phyloP scores from a whole-genome alignment of 140 eudicot species.

The Stevia rebaudiana region DNA sequence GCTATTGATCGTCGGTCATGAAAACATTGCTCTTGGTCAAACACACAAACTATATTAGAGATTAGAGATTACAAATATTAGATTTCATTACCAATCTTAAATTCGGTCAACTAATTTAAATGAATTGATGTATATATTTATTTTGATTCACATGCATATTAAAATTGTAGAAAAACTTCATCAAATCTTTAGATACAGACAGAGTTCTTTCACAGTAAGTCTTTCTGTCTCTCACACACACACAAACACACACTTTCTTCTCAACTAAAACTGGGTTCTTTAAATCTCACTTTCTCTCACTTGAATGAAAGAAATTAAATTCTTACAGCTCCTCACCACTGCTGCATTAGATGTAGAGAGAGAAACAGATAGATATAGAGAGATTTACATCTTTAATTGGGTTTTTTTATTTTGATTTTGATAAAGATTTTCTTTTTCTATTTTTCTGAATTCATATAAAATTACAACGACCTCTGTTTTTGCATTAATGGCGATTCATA shows the following conservation, averaged over 20 bases:
- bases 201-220: not conserved
- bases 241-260: not conserved
- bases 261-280: slow-evolving; percentile 59
- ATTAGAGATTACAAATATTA: not conserved
- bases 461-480: slow-evolving; percentile 50
- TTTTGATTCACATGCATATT: not conserved
- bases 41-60: too few species aligned
- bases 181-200: slow-evolving; percentile 1
- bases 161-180: slow-evolving; percentile 9
- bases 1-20: too few species aligned
- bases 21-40: too few species aligned
- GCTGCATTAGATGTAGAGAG: slow-evolving; percentile 51
- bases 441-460: slow-evolving; percentile 17
- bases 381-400: slow-evolving; percentile 17
- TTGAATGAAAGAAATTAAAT: slow-evolving; percentile 48
- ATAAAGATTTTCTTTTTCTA: not conserved
- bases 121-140: not conserved
- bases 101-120: not conserved
- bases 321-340: slow-evolving; percentile 53
- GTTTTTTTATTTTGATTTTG: slow-evolving; percentile 1
- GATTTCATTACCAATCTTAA: not conserved
- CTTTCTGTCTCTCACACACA: slow-evolving; percentile 20
- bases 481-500: slow-evolving; percentile 69
- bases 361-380: slow-evolving; percentile 10
- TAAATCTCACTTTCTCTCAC: slow-evolving; percentile 35